phyloP scores from a whole-genome alignment of 2,329 filamentous ascomycete genomes.

The Beauveria caledonica region DNA sequence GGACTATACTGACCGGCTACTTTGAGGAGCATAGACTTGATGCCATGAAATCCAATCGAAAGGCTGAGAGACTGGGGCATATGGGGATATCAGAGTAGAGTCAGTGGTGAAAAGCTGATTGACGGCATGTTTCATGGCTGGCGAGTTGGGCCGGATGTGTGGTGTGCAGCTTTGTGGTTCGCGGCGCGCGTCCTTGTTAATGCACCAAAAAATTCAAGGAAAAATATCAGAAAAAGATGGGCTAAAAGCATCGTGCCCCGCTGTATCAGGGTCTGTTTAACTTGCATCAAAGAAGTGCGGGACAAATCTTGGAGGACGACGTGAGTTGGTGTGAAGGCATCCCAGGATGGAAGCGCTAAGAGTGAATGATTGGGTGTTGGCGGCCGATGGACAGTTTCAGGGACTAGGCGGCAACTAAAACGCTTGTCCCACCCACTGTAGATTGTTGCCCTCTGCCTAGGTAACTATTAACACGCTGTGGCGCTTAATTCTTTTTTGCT shows the following conservation, averaged over 20 bases:
- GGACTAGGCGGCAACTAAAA: constrained; percentile 7
- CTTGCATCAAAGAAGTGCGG: not conserved
- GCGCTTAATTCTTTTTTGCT: not conserved
- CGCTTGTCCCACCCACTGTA: not conserved
- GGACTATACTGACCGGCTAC: not conserved
- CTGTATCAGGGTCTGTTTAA: not conserved
- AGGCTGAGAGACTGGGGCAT: not conserved
- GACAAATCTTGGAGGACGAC: not conserved
- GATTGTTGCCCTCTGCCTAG: not conserved
- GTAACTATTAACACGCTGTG: not conserved
- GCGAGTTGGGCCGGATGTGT: constrained; percentile 16
- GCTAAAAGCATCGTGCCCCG: not conserved
- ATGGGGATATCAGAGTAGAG: not conserved
- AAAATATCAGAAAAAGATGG: not conserved
- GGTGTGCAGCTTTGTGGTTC: not conserved
- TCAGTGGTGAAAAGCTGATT: constrained; percentile 7
- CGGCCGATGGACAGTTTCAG: not conserved
- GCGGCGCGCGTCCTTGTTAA: not conserved
- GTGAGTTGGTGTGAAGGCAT: not conserved
- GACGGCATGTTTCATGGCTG: constrained; percentile 19
- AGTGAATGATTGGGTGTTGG: constrained; percentile 5
- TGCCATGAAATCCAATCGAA: not conserved
- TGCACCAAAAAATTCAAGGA: not conserved
- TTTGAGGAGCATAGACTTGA: not conserved
- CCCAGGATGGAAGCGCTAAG: constrained; percentile 8